phyloP scores from a whole-genome alignment of 768 basidiomycete species.

The Lactarius evosmus region DNA sequence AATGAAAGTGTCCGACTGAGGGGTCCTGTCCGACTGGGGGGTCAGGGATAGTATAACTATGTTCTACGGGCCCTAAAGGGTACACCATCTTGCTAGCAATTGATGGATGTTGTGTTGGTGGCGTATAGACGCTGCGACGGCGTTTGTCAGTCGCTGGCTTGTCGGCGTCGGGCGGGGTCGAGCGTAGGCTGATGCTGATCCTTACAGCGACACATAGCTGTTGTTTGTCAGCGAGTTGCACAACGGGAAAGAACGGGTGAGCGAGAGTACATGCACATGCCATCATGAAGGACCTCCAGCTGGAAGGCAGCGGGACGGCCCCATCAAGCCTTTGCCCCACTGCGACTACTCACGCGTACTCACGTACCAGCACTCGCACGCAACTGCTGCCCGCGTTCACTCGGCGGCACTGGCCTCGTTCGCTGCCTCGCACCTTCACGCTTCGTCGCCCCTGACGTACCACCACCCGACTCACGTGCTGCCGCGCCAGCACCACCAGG shows the following conservation, averaged over 20 bases:
- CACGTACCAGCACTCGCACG: slow-evolving; percentile 18
- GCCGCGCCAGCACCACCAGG: not conserved
- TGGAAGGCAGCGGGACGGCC: slow-evolving; percentile 34
- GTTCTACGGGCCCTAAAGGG: too few species aligned
- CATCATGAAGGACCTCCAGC: slow-evolving; percentile 33
- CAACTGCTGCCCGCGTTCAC: slow-evolving; percentile 15
- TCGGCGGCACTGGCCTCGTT: slow-evolving; percentile 36
- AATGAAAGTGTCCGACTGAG: too few species aligned
- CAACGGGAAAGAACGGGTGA: too few species aligned
- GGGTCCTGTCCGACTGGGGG: too few species aligned
- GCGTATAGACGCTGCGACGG: too few species aligned
- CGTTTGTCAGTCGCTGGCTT: too few species aligned
- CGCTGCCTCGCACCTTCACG: slow-evolving; percentile 30
- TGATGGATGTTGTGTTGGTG: too few species aligned
- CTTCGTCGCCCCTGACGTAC: slow-evolving; percentile 23
- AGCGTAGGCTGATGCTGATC: too few species aligned
- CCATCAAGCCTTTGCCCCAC: slow-evolving; percentile 23
- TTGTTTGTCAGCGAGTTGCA: not conserved
- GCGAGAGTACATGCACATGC: not conserved
- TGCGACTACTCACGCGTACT: not conserved
- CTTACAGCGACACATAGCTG: too few species aligned
- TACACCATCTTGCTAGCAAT: too few species aligned
- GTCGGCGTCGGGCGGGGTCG: too few species aligned
- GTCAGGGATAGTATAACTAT: too few species aligned
- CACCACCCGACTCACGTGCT: not conserved